phyloP scores from a whole-genome alignment of 352 stramenopile genomes.

The Pythium brassicae region DNA sequence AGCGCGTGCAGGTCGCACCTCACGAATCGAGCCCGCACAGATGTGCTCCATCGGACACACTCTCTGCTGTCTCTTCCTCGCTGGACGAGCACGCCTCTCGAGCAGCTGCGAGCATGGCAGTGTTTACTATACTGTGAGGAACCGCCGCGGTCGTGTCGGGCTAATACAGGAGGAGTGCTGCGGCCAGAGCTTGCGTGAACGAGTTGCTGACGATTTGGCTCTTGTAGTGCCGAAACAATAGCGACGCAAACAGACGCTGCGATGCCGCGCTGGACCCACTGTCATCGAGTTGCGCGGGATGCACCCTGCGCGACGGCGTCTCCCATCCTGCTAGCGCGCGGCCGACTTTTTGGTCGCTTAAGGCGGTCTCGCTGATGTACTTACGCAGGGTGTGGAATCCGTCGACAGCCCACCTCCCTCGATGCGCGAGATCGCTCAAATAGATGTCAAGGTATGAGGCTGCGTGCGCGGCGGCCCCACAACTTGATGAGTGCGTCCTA shows the following conservation, averaged over 20 bases:
- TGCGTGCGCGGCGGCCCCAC: not conserved
- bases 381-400: not conserved
- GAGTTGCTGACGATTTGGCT: not conserved
- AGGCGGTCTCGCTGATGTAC: not conserved
- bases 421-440: not conserved
- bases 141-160: too few species aligned
- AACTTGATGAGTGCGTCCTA: not conserved
- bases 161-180: too few species aligned
- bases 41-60: too few species aligned
- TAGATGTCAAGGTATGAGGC: not conserved
- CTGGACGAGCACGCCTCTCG: too few species aligned
- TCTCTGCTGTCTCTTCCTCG: too few species aligned
- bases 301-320: not conserved
- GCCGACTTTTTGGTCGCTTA: not conserved
- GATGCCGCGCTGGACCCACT: not conserved
- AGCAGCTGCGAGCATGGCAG: too few species aligned
- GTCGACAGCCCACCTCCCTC: not conserved
- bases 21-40: too few species aligned
- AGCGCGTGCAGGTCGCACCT: too few species aligned
- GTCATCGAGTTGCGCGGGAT: not conserved
- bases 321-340: not conserved
- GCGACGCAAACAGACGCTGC: not conserved
- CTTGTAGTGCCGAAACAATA: not conserved
- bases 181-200: too few species aligned
- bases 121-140: too few species aligned